Conservation (phyloP, 306 rosid genomes). For the Gastrolobium villosum region DNA sequence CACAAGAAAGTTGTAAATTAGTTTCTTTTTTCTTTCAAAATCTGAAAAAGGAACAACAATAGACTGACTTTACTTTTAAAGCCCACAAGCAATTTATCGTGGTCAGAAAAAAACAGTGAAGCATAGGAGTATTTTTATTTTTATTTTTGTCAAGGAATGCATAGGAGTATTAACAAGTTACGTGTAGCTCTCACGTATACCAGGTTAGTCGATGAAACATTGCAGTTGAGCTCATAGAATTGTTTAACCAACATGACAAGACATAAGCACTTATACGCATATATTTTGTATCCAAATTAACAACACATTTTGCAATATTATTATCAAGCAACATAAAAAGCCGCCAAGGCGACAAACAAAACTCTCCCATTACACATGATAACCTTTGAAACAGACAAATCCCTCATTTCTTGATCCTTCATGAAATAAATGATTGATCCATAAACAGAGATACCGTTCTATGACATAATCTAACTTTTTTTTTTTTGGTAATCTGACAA, state of each 20-base stretch:
- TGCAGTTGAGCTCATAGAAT: not conserved
- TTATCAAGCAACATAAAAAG: not conserved
- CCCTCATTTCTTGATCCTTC: no score
- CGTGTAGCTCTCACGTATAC: not conserved
- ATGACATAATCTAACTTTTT: no score
- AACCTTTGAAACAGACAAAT: no score
- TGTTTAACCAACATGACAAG: not conserved
- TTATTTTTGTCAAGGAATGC: no score
- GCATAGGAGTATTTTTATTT: not conserved
- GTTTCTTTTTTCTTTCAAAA: not conserved
- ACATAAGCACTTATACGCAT: slow-evolving; percentile 10
- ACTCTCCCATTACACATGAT: no score
- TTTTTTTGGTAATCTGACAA: no score
- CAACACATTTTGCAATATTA: not conserved
- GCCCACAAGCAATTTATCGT: not conserved
- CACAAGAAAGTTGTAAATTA: no score
- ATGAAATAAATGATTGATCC: no score
- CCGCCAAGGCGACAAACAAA: no score
- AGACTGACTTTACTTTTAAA: not conserved
- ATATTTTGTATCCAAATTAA: not conserved
- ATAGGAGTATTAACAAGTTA: no score
- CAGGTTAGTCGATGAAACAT: not conserved
- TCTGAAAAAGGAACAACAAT: not conserved
- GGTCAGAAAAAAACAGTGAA: not conserved
- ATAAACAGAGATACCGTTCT: no score